Conservation (phyloP, 176 grass and related monocot species). For the Dactylis glomerata region DNA sequence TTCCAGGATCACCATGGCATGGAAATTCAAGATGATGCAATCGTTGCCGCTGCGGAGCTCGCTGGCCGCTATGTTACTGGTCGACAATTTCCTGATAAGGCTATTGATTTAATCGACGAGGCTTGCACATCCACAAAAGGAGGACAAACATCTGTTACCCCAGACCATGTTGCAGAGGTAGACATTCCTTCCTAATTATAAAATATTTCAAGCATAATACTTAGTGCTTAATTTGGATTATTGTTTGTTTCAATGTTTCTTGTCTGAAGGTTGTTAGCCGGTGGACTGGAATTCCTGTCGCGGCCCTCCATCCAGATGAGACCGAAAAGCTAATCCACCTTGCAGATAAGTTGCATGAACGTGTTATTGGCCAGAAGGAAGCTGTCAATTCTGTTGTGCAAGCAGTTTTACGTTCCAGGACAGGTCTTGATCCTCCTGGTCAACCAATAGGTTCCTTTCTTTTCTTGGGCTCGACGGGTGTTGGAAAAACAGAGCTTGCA, state of each 20-base stretch:
- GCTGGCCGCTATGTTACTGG: constrained; percentile 10
- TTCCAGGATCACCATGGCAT: neutral
- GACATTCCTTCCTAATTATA: neutral
- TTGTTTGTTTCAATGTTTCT: neutral
- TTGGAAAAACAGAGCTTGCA: constrained; percentile 46
- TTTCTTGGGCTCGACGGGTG: constrained; percentile 40
- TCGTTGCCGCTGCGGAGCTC: neutral
- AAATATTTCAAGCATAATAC: neutral
- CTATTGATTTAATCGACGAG: constrained; percentile 90
- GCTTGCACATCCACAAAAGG: neutral
- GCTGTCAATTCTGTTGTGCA: constrained; percentile 16
- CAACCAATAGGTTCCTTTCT: constrained; percentile 27
- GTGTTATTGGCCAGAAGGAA: constrained; percentile 40
- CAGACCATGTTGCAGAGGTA: neutral
- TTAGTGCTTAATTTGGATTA: neutral
- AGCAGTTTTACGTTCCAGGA: constrained; percentile 29
- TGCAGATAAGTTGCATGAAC: constrained; percentile 26
- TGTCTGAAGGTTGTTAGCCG: neutral
- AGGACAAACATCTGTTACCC: neutral
- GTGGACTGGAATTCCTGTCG: constrained; percentile 24
- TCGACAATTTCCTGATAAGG: constrained; percentile 70
- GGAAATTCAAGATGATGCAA: neutral
- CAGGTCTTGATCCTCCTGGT: constrained; percentile 19
- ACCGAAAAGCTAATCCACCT: constrained; percentile 24
- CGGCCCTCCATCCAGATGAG: constrained; percentile 1